A percentile compares a stretch with the other conserved stretches of the same genome.
Evolutionary conservation across 2,329 filamentous ascomycete genomes (phyloP).

Genomic region (Boeremia lycopersici): DNA sequence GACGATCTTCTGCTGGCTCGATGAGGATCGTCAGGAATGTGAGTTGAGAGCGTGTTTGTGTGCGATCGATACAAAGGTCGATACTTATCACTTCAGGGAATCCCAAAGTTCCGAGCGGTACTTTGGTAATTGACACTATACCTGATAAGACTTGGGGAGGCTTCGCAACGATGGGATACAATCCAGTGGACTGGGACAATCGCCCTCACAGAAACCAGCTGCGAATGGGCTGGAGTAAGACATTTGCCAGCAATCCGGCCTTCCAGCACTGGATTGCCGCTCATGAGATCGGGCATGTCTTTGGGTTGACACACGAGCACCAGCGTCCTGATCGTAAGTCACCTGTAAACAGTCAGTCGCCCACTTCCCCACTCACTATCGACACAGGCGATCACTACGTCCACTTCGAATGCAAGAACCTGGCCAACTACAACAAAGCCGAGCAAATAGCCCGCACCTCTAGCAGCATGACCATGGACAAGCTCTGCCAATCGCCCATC

Average conservation of each 20-base stretch:
- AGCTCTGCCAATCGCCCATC: neutral
- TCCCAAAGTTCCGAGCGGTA: neutral
- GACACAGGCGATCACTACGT: neutral
- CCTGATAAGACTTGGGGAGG: neutral
- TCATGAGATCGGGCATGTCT: conserved; percentile 15
- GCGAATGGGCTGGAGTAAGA: neutral
- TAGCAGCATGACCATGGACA: neutral
- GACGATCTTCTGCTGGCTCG: neutral
- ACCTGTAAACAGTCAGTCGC: too few relatives aligned
- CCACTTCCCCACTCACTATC: neutral
- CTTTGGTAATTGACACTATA: neutral
- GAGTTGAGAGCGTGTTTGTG: neutral
- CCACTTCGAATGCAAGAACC: conserved; percentile 6
- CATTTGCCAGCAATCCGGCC: too few relatives aligned
- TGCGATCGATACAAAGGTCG: too few relatives aligned
- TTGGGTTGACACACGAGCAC: conserved; percentile 12
- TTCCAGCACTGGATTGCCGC: neutral
- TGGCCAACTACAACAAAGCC: neutral
- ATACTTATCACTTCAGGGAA: neutral
- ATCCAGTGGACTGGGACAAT: neutral
- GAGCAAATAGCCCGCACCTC: neutral
- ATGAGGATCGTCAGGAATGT: neutral
- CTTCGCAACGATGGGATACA: neutral
- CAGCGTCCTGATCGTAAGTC: conserved; percentile 9
- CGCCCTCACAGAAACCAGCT: neutral